Evolutionary conservation across 345 rosid genomes (phyloP).

Genomic region (Salix exigua): DNA sequence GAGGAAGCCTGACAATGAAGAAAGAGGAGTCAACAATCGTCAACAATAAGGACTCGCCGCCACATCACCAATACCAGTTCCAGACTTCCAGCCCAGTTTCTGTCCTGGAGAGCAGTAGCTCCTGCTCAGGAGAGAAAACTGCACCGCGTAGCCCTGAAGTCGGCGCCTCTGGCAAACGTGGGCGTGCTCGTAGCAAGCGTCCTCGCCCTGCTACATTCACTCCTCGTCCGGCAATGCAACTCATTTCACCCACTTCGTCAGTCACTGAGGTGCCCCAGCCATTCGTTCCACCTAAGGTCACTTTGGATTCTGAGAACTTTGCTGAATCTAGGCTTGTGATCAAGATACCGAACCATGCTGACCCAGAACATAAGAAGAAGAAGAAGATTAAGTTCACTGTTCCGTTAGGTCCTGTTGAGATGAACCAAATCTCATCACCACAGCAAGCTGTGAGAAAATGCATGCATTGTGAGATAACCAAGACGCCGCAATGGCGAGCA

Average conservation of each 20-base stretch:
- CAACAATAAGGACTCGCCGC: slow-evolving; percentile 38
- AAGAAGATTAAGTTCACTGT: slow-evolving; percentile 66
- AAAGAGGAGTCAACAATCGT: slow-evolving; percentile 35
- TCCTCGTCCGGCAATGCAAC: slow-evolving; percentile 52
- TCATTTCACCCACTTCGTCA: slow-evolving; percentile 38
- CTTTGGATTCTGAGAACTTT: slow-evolving; percentile 53
- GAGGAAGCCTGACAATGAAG: slow-evolving; percentile 61
- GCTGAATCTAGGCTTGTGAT: slow-evolving; percentile 58
- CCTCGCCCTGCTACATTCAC: slow-evolving; percentile 70
- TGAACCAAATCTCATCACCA: slow-evolving; percentile 30
- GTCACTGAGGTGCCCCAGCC: slow-evolving; percentile 23
- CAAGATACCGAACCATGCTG: slow-evolving; percentile 60
- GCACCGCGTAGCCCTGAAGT: slow-evolving; percentile 39
- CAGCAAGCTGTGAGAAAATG: slow-evolving; percentile 67
- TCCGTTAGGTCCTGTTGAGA: slow-evolving; percentile 27
- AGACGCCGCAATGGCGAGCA: slow-evolving; percentile 98
- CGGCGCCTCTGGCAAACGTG: slow-evolving; percentile 41
- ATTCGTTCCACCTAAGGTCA: slow-evolving; percentile 19
- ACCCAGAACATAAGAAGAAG: slow-evolving; percentile 59
- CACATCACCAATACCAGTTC: slow-evolving; percentile 51
- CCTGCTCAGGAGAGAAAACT: slow-evolving; percentile 57
- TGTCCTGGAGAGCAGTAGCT: slow-evolving; percentile 88
- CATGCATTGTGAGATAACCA: slow-evolving; percentile 89
- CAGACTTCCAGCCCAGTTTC: slow-evolving; percentile 79
- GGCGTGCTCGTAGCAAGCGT: slow-evolving; percentile 91